Base-by-base conservation (phyloP, 345 rosid species). In the Citrus mangshanensis region DNA sequence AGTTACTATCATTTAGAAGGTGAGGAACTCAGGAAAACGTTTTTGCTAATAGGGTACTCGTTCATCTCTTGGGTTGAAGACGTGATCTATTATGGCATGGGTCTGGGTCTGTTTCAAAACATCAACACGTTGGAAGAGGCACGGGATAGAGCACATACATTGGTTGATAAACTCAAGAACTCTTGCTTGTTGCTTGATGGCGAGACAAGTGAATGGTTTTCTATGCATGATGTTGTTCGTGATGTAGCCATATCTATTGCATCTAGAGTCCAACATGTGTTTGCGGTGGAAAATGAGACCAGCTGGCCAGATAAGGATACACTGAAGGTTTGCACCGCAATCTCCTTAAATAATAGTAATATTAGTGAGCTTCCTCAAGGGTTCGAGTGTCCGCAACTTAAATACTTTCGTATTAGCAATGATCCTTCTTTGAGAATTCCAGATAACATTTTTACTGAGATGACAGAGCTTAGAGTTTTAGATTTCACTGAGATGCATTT, bases 81-180 rank as follows among this genome's bases (percentile, higher is more conserved):
- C 30, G 40, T 88, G 81, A 7, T 84, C 66, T 70, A 38, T 22
- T 81, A 78, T 60, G 27, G 74, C 6, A 2, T 77, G 32, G 86
- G 86, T 3, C 35, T 77, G 84, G 81, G 73, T 19, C 21, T 85
- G n/a, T 81, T 80, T 74, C 14, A n/a, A 9, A 13, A 24, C 1
- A 4, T 25, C 12, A 6, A 2, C 6, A 64, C 30, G 0, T 1
- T 80, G 22, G 78, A 60, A 42, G 79, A 27, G 0, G 72, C 73
- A 25, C 66, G 70, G 6, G 13, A 76, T 16, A 80, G 74, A 74
- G 37, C 80, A 12, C 14, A 59, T 0, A 13, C 40, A 3, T 49
- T 80, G 75, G 19, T 85, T 8, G 13, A 46, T 4, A 16, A 63
- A 62, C 73, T 70, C 13, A 70, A 25, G 1, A 22, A 13, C 9